Conservation (phyloP, 1,284 basidiomycete genomes). For the Rugosomyces carneus region DNA sequence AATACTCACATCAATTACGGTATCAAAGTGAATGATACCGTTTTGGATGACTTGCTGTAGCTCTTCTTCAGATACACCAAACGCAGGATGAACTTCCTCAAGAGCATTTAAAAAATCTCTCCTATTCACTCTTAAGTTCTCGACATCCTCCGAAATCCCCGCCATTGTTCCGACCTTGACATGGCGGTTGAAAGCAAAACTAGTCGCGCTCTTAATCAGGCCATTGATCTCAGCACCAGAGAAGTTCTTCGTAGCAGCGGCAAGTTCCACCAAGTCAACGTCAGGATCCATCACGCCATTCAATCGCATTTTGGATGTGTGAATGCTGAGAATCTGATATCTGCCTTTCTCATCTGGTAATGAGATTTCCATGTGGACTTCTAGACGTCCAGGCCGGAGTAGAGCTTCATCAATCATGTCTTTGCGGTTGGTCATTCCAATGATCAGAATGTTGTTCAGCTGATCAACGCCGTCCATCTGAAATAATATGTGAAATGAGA, state of each 20-base stretch:
- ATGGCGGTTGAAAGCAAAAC: constrained; percentile 96
- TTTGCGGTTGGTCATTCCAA: constrained; percentile 98
- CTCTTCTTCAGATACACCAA: constrained; percentile 98
- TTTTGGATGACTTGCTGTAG: constrained; percentile 92
- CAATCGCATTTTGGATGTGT: constrained; percentile 90
- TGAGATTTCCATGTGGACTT: constrained; percentile 99
- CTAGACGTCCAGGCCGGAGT: constrained; percentile 94
- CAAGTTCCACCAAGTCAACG: constrained; percentile 84
- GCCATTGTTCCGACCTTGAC: constrained; percentile 98
- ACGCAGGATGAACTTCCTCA: constrained; percentile 95
- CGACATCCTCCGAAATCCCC: constrained; percentile 93
- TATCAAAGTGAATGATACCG: constrained; percentile 91
- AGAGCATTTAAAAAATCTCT: constrained; percentile 89
- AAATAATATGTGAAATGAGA: neutral
- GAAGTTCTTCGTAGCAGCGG: constrained; percentile 91
- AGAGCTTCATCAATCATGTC: constrained; percentile 99
- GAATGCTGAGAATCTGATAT: constrained; percentile 91
- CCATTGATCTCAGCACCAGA: constrained; percentile 96
- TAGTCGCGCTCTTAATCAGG: constrained; percentile 95
- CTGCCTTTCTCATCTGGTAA: constrained; percentile 94
- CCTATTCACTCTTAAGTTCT: constrained; percentile 86
- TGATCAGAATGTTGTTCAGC: constrained; percentile 98
- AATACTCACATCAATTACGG: constrained; percentile 62
- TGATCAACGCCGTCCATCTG: constrained; percentile 99
- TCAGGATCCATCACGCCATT: constrained; percentile 90